These are phyloP conservation scores for Ophioceras dolichostomum DNA, from an alignment of 2,329 filamentous ascomycete genomes.

Conservation along the genomic window DNA sequence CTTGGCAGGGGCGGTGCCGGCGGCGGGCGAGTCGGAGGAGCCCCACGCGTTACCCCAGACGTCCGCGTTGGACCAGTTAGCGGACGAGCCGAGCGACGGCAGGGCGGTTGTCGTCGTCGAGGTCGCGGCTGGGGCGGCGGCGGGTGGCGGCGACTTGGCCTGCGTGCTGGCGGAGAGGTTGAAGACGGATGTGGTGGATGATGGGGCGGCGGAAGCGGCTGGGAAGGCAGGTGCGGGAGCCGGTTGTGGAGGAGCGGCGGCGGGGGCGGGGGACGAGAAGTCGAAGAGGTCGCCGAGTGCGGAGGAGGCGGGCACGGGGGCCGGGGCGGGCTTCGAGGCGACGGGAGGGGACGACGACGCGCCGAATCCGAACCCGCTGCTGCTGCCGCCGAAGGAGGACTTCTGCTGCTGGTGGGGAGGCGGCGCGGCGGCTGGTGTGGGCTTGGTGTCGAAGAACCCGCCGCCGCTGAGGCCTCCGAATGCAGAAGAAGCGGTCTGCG, in stretches of 20 bases:
- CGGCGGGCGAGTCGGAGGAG: slow-evolving; percentile 36
- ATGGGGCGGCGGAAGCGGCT: slow-evolving; percentile 24
- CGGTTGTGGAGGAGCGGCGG: slow-evolving; percentile 30
- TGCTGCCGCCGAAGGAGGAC: slow-evolving; percentile 48
- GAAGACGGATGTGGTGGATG: slow-evolving; percentile 56
- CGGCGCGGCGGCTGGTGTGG: slow-evolving; percentile 40
- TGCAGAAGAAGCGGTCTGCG: slow-evolving; percentile 22
- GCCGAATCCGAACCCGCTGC: too few species aligned
- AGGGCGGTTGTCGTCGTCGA: slow-evolving; percentile 20
- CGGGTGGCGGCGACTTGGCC: slow-evolving; percentile 21
- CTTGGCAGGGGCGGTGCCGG: slow-evolving; percentile 18
- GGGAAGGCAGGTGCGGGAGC: slow-evolving; percentile 21
- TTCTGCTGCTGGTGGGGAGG: slow-evolving; percentile 31
- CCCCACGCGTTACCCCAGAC: slow-evolving; percentile 90
- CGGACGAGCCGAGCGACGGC: slow-evolving; percentile 23
- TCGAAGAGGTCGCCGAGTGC: slow-evolving; percentile 75
- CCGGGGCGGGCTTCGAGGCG: slow-evolving; percentile 19
- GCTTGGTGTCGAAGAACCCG: slow-evolving; percentile 69
- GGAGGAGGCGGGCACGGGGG: slow-evolving; percentile 32
- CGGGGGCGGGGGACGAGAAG: slow-evolving; percentile 41
- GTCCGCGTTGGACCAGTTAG: slow-evolving; percentile 35
- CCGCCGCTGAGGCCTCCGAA: slow-evolving; percentile 54
- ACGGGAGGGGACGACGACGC: slow-evolving; percentile 36
- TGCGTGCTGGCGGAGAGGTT: slow-evolving; percentile 52
- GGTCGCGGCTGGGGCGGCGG: too few species aligned